phyloP scores from a whole-genome alignment of 345 rosid genomes.

The Camelina hispida region DNA sequence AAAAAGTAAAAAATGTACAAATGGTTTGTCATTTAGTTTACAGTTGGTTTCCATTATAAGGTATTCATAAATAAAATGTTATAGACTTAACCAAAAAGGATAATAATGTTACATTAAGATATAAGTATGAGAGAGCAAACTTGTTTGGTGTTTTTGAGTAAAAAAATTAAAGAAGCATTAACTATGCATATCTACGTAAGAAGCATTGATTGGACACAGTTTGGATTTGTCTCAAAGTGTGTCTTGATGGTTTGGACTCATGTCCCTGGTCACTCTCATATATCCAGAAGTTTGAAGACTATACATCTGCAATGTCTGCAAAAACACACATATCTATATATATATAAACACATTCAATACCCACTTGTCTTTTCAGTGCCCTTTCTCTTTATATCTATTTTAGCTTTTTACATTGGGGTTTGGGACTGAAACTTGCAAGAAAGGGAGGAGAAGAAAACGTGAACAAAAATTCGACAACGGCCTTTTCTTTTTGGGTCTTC shows the following conservation, averaged over 20 bases:
- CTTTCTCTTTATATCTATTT: background rate
- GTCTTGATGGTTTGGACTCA: background rate
- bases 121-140: background rate
- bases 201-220: background rate
- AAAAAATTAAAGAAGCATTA: background rate
- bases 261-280: background rate
- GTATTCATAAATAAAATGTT: background rate
- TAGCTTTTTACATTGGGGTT: background rate
- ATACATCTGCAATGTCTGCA: slow-evolving; percentile 7
- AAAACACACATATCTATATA: slow-evolving; percentile 11
- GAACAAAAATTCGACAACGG: background rate
- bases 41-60: background rate
- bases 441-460: background rate
- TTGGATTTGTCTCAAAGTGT: background rate
- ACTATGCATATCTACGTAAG: background rate
- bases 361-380: slow-evolving; percentile 5
- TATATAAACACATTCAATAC: background rate
- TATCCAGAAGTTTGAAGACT: slow-evolving; percentile 14
- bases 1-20: background rate
- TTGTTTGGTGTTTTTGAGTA: background rate
- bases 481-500: background rate
- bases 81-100: background rate
- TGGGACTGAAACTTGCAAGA: background rate
- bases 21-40: background rate
- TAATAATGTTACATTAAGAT: background rate